Evolutionary conservation across 129 eudicot genomes (phyloP), one percentile per base, ranked within the genome.

Genomic region (Tagetes erecta): DNA sequence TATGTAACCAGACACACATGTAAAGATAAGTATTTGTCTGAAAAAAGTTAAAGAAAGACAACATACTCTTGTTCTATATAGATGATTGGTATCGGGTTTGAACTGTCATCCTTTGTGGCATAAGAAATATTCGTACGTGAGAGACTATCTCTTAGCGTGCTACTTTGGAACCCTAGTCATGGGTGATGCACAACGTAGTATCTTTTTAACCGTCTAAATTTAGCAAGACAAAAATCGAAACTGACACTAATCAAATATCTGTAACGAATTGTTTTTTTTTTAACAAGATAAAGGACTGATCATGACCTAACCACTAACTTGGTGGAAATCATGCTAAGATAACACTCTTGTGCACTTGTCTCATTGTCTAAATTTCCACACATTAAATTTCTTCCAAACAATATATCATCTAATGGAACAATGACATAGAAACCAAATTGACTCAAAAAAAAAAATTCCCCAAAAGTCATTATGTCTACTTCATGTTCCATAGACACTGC

Each of bases 401-500:
- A 73, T 20, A 44, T 9, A 59, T 37, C 8, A 30, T 30, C 36
- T 37, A 63, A 64, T 64, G 78, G 71, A 74, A 64, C 49, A 50
- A 47, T 74, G 78, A 74, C 78, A 14, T 71, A 3, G 63, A 51
- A 51, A 36, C 63, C 64, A 70, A 50, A 38, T 39, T 39, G 11
- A 45, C 27, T 1, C 6, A 0, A 8, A 35, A 8, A 42, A 13
- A 20, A 20, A 20, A 20, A 20, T 20, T 20, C 10, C 36, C 39
- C 36, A 42, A 53, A 66, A 53, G 14, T 14, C 0, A 50, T 5
- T 64, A 84, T 81, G 88, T 80, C 80, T 8, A 80, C 80, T 12
- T 9, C 73, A n/a, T 87, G 91, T 71, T 63, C 64, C 33, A 75
- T 68, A 0, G 83, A 84, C 78, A 51, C 86, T 72, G 84, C 82